Evolutionary conservation across 2,329 filamentous ascomycete species (phyloP).

Genomic region (Epichloe hybrida): DNA sequence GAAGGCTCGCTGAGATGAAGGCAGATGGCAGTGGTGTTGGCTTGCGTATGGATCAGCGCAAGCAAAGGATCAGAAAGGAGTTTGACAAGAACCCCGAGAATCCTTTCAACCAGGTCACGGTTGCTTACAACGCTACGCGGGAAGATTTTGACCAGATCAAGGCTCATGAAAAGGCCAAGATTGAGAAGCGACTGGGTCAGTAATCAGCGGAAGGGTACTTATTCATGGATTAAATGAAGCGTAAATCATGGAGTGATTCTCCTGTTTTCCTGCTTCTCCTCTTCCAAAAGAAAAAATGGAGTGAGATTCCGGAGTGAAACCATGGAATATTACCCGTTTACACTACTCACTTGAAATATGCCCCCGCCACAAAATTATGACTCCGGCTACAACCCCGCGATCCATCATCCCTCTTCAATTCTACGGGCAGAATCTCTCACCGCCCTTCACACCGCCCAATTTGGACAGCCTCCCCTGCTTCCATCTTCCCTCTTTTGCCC

Average conservation of each 20-base stretch:
- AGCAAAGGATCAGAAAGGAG: constrained; percentile 75
- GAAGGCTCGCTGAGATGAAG: constrained; percentile 73
- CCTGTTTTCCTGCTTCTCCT: too few species aligned
- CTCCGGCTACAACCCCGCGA: constrained; percentile 2
- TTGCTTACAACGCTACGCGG: constrained; percentile 61
- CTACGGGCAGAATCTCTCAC: constrained; percentile 12
- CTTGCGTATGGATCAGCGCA: constrained; percentile 68
- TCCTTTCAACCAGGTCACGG: constrained; percentile 78
- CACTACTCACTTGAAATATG: too few species aligned
- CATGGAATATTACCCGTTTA: neutral
- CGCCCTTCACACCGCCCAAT: constrained; percentile 7
- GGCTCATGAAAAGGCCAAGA: constrained; percentile 55
- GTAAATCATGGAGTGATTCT: too few species aligned
- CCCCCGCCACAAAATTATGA: neutral
- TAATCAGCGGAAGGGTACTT: constrained; percentile 10
- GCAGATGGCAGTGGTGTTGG: constrained; percentile 59
- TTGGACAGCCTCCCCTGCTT: neutral
- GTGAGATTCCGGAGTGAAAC: too few species aligned
- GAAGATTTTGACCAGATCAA: constrained; percentile 60
- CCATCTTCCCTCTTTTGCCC: neutral
- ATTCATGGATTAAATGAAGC: neutral
- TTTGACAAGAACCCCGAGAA: constrained; percentile 93
- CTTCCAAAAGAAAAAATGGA: too few species aligned
- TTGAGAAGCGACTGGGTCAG: constrained; percentile 52
- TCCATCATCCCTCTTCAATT: too few species aligned